Evolutionary conservation across 306 rosid species (phyloP), one percentile per base, ranked within the genome.

Genomic region (Mimosa pudica): DNA sequence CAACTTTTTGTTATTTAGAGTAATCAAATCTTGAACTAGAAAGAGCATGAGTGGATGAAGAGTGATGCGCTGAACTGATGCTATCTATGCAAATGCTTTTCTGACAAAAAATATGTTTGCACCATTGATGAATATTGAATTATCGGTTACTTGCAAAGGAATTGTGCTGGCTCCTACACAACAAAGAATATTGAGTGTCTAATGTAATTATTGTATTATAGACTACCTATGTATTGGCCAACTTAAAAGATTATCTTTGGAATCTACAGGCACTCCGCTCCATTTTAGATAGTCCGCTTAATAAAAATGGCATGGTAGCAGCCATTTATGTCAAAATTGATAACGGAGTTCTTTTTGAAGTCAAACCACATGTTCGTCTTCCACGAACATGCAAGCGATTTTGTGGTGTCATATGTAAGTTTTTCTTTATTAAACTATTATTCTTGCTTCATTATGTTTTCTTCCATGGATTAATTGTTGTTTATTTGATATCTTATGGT

Each of bases 301-400:
- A 79, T 52, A 87, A 87, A 84, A 66, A 67, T 54, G 89, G 86
- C 69, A 58, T 84, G 79, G 73, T 81, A 10, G 82, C 72, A 35
- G 78, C 84, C 51, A 79, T 87, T 24, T 24, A 24, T 24, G 30
- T 24, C 30, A 24, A 24, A 24, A 24, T 24, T 1, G 30, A 24
- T 24, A 24, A 79, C 54, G 85, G 82, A 55, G 71, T 48, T 12
- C 6, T 81, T n/a, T 84, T 87, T 74, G 89, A 86, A 78, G 64
- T 86, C 64, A 83, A 77, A 68, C 89, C 89, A 14, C 79, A 77
- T 78, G 89, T 76, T 74, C 80, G 82, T 5, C 66, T 86, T 41
- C 87, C 83, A 41, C 72, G 83, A 71, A 77, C 81, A 3, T 80
- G 74, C 20, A 80, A 75, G 38, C 83, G 85, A 46, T 86, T 86